These are phyloP conservation scores for Apiotrichum gamsii DNA, from an alignment of 1,284 basidiomycete species.

Conservation along the genomic window DNA sequence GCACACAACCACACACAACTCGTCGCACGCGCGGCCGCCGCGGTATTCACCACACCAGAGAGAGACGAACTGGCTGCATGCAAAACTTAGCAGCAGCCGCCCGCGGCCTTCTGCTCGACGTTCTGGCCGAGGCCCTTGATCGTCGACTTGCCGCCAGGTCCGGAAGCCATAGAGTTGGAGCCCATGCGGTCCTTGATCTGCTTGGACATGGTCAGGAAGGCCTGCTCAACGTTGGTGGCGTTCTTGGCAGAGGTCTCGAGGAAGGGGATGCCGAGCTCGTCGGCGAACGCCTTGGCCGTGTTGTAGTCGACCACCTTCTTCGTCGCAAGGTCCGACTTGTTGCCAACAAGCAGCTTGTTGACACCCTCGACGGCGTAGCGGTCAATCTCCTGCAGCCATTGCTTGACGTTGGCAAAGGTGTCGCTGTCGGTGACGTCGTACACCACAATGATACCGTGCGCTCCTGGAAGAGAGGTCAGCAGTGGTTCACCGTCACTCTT, in stretches of 20 bases:
- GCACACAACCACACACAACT: no score
- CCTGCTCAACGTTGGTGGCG: constrained; percentile 97
- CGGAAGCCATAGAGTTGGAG: constrained; percentile 48
- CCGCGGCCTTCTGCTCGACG: constrained; percentile 64
- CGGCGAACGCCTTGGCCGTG: constrained; percentile 96
- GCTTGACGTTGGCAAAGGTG: constrained; percentile 86
- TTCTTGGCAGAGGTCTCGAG: constrained; percentile 99
- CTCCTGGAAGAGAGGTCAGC: constrained; percentile 51
- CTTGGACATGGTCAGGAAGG: constrained; percentile 99
- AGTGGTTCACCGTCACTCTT: neutral
- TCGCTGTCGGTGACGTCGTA: constrained; percentile 99
- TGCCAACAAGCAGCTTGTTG: constrained; percentile 95
- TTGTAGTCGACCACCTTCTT: constrained; percentile 99
- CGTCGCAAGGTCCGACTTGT: constrained; percentile 94
- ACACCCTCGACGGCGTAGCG: constrained; percentile 98
- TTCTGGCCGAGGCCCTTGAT: constrained; percentile 61
- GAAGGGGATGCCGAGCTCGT: constrained; percentile 92
- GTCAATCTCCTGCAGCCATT: constrained; percentile 99
- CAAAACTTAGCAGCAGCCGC: constrained; percentile 62
- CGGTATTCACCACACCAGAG: neutral
- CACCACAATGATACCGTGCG: constrained; percentile 95
- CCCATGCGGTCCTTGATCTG: constrained; percentile 88
- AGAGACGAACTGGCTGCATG: neutral
- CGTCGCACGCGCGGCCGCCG: no score
- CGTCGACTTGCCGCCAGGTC: constrained; percentile 49